phyloP scores from a whole-genome alignment of 441 rosid genomes.

The Adansonia rubrostipa region DNA sequence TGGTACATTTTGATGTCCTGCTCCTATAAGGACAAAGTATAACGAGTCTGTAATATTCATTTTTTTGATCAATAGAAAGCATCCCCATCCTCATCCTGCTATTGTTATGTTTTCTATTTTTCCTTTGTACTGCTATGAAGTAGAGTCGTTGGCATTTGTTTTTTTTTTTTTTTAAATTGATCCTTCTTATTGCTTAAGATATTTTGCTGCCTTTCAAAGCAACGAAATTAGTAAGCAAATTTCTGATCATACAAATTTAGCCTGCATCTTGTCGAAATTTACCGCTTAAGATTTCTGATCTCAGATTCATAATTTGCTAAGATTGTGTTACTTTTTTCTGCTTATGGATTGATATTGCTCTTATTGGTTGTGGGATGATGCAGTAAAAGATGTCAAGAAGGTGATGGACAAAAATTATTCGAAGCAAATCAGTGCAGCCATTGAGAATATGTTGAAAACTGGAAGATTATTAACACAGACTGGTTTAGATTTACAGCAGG shows the following conservation, averaged over 20 bases:
- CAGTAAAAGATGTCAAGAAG: constrained; percentile 78
- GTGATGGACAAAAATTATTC: constrained; percentile 62
- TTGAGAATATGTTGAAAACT: constrained; percentile 78
- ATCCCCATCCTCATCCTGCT: not conserved
- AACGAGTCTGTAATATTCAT: not conserved
- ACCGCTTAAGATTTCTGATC: constrained; percentile 6
- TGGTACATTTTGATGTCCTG: not conserved
- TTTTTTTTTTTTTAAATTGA: not conserved
- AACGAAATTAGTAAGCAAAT: not conserved
- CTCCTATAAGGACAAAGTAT: not conserved
- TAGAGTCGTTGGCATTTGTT: not conserved
- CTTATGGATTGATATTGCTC: constrained; percentile 15
- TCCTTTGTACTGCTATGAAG: not conserved
- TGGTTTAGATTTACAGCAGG: constrained; percentile 95
- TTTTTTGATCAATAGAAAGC: not conserved
- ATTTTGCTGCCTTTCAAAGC: constrained; percentile 7
- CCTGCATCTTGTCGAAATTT: constrained; percentile 9
- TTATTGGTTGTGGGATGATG: constrained; percentile 33
- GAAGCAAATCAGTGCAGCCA: constrained; percentile 54
- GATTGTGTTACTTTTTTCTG: not conserved
- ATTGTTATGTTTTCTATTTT: not conserved
- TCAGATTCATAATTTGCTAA: not conserved
- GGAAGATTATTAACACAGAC: constrained; percentile 77
- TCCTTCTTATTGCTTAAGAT: not conserved
- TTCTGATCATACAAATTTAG: not conserved